Base-by-base conservation (phyloP, 2,329 filamentous ascomycete species). In the Didymella pomorum region DNA sequence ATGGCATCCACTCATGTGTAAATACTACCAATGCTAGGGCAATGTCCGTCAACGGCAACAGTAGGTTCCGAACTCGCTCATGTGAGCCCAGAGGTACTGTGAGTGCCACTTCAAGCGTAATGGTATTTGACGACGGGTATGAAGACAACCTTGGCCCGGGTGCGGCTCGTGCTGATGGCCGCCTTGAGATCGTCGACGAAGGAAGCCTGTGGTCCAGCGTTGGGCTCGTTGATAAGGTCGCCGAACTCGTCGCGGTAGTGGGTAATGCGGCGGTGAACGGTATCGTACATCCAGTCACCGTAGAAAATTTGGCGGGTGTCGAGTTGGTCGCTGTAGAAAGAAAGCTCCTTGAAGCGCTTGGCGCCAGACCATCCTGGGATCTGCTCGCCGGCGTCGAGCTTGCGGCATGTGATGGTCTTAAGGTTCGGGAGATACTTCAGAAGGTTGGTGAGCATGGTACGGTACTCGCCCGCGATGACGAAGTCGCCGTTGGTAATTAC, bases 281-380 rank as follows among this genome's bases (percentile, higher is more conserved):
- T 62, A 9, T 69, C 68, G 49, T 70, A 69, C 52, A 66, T 55
- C 56, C 60, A 69, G 33, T 60, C 58, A 10, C 61, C 65, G 29
- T 69, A 70, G 56, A 57, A 65, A 45, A 67, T 54, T 11, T 39
- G 1, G 20, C 63, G 62, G 25, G 51, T 55, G 21, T 60, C 45
- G 11, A 67, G 39, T 7, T 20, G 21, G 0, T 53, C 31, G 18
- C 42, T n/a, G 44, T 62, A 65, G 48, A 60, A 67, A 1, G 67
- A 69, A 8, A 70, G 37, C 2, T 54, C 8, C 31, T 58, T 45
- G 28, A 69, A 43, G 8, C 49, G 23, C 4, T 58, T 14, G 2
- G 26, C 26, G 1, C 59, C 56, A 5, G 37, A 14, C 58, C 64
- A 63, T n/a, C 56, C 62, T 0, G 63, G 65, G 10, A 63, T 56